Evolutionary conservation across 306 rosid genomes (phyloP), one percentile per base, ranked within the genome.

Genomic region (Vicia faba): DNA sequence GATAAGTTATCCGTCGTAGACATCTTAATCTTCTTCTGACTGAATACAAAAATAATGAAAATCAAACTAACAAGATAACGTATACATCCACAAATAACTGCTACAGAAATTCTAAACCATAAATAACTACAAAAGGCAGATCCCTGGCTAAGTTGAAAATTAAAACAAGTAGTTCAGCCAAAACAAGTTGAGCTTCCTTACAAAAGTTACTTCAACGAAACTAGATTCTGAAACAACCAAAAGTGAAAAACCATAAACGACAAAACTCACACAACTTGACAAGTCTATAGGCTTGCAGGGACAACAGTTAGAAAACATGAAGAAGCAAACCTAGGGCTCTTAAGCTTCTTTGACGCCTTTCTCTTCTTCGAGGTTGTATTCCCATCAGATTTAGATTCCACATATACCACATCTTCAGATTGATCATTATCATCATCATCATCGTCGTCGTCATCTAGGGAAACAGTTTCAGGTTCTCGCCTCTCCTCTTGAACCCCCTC

Each of bases 21-120:
- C 74, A 72, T 73, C 74, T 82, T 91, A 74, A 38, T 88, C 85
- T 80, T 88, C 89, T 91, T 91, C 84, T 76, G 77, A 81, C 97
- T 90, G 79, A 40, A 79, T 16, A 38, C 40, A 67, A 66, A 49
- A 61, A 79, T 11, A 75, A 79, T 19, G 36, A 53, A 53, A 66
- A 70, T 56, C 44, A 46, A 65, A 56, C 59, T 44, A 83, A 31
- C 46, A 66, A 53, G 38, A 48, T 23, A 66, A 70, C 55, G 40
- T 28, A 43, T 67, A 29, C 16, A 57, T n/a, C 33, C 23, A 41
- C 56, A 43, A 14, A 70, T 4, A 74, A 70, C 26, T 54, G 61
- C 59, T 66, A 39, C 20, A 28, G 13, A 70, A 40, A 66, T 56
- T 73, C 13, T 36, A 62, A 46, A 50, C 33, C n/a, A 35, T 44